These are phyloP conservation scores for Neonectria magnoliae DNA, from an alignment of 2,329 filamentous ascomycete species.

Conservation along the genomic window DNA sequence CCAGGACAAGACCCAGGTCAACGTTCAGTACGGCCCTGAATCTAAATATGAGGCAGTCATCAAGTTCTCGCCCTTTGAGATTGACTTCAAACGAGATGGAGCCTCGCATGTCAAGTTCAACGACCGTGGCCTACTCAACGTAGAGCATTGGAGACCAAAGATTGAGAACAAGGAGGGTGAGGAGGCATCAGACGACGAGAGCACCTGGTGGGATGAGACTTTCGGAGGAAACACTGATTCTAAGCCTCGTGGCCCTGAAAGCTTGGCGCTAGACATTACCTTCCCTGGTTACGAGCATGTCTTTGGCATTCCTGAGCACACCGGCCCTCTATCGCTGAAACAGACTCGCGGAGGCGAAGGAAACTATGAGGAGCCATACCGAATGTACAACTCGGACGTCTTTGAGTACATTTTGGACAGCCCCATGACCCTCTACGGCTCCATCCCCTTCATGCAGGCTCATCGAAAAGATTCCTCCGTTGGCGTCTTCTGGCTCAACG, in stretches of 20 bases:
- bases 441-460: conserved; percentile 97
- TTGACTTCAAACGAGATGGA: conserved; percentile 89
- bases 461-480: conserved; percentile 94
- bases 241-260: conserved; percentile 95
- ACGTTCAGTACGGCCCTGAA: conserved; percentile 81
- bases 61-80: conserved; percentile 80
- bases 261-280: conserved; percentile 87
- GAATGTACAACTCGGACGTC: conserved; percentile 95
- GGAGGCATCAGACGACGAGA: conserved; percentile 75
- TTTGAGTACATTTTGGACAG: conserved; percentile 98
- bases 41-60: conserved; percentile 85
- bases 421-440: conserved; percentile 98
- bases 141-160: conserved; percentile 96
- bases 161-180: conserved; percentile 71
- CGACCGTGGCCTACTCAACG: conserved; percentile 85
- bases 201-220: conserved; percentile 97
- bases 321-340: conserved; percentile 86
- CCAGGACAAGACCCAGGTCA: conserved; percentile 74
- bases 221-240: conserved; percentile 96
- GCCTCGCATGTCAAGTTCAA: conserved; percentile 88
- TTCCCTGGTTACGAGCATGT: conserved; percentile 94
- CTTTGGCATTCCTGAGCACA: conserved; percentile 93
- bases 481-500: conserved; percentile 97
- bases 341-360: conserved; percentile 89
- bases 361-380: conserved; percentile 88